phyloP scores from a whole-genome alignment of 805 yeast species.

The Candida sithepensis region DNA sequence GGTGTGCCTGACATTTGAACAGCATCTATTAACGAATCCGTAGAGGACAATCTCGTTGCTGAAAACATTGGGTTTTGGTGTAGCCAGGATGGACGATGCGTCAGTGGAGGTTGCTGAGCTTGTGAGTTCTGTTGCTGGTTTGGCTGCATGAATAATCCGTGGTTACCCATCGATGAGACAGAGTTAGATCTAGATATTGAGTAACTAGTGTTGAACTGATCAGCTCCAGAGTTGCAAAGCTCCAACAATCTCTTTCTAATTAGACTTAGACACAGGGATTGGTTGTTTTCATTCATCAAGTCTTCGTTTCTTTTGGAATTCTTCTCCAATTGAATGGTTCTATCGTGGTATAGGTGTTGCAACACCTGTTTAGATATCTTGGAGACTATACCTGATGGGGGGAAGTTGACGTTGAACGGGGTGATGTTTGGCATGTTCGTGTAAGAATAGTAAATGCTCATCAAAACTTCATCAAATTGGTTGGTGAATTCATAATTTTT shows the following conservation, averaged over 20 bases:
- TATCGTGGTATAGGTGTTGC: slow-evolving; percentile 18
- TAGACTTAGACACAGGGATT: slow-evolving; percentile 25
- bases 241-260: slow-evolving; percentile 33
- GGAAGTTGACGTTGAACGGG: slow-evolving; percentile 62
- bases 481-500: slow-evolving; percentile 30
- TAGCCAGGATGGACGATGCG: slow-evolving; percentile 33
- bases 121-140: not conserved
- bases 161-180: slow-evolving; percentile 14
- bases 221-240: slow-evolving; percentile 24
- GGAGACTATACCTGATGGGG: slow-evolving; percentile 65
- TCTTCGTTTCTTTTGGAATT: slow-evolving; percentile 26
- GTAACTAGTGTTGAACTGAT: slow-evolving; percentile 12
- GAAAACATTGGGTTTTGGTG: slow-evolving; percentile 30
- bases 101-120: slow-evolving; percentile 3
- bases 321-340: slow-evolving; percentile 24
- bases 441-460: slow-evolving; percentile 44
- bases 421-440: slow-evolving; percentile 59
- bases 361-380: slow-evolving; percentile 56
- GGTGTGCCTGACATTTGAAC: slow-evolving; percentile 21
- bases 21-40: slow-evolving; percentile 34
- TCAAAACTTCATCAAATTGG: slow-evolving; percentile 42
- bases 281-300: slow-evolving; percentile 21
- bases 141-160: not conserved
- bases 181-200: slow-evolving; percentile 28
- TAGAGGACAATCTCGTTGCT: slow-evolving; percentile 29